A percentile compares a stretch with the other conserved stretches of the same genome.
These are phyloP conservation scores for Solanum chacoense DNA, from an alignment of 305 asterid species.

Conservation along the genomic window DNA sequence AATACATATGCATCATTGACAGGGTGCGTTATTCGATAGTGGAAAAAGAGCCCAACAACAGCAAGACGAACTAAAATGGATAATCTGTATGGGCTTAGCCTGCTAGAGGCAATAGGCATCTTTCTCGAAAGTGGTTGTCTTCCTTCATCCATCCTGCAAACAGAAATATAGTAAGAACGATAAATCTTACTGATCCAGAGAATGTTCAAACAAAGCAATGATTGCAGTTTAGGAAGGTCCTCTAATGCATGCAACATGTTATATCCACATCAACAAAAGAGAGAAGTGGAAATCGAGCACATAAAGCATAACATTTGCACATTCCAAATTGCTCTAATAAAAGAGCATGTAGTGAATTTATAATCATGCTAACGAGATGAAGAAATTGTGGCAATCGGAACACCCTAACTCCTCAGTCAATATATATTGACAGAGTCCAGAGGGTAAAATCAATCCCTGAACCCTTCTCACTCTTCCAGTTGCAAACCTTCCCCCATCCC, in stretches of 20 bases:
- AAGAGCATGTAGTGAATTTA: not conserved
- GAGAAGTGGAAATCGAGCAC: not conserved
- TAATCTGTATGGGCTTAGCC: conserved; percentile 80
- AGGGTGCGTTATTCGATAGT: conserved; percentile 82
- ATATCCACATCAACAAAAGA: not conserved
- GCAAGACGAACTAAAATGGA: conserved; percentile 68
- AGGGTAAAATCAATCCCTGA: not conserved
- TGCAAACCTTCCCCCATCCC: not conserved
- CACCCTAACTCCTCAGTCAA: not conserved
- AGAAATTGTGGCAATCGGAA: not conserved
- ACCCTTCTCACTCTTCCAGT: not conserved
- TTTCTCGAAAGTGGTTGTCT: conserved; percentile 96
- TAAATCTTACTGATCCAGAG: not conserved
- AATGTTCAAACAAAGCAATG: not conserved
- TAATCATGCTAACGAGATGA: not conserved
- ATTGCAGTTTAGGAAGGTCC: not conserved
- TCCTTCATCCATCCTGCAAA: conserved; percentile 92
- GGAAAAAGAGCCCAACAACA: conserved; percentile 78
- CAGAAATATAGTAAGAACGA: not conserved
- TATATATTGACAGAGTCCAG: not conserved
- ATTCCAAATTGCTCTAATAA: not conserved
- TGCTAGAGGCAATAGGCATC: conserved; percentile 81
- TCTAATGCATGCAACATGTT: not conserved
- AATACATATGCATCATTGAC: conserved; percentile 85
- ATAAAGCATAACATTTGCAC: not conserved